Evolutionary conservation across 208 protist species (phyloP).

Genomic region (Porcisia hertigi): DNA sequence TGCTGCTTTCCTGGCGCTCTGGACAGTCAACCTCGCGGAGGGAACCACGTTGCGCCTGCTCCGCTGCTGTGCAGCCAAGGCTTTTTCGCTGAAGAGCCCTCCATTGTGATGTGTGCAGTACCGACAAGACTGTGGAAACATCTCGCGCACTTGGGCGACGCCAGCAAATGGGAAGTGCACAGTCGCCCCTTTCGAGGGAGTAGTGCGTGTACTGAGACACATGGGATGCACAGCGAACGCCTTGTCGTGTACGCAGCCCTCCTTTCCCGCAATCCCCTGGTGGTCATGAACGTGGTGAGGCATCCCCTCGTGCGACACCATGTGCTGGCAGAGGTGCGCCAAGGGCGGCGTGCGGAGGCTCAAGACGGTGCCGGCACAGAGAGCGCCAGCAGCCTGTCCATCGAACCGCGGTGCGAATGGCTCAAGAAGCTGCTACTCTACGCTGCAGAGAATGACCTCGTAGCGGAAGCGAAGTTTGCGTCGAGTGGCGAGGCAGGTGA

Average conservation of each 20-base stretch:
- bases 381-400: background rate
- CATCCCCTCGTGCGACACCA: slow-evolving; percentile 24
- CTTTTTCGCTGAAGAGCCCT: background rate
- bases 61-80: background rate
- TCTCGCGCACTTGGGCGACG: background rate
- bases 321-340: background rate
- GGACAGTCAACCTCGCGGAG: background rate
- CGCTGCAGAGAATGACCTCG: background rate
- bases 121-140: background rate
- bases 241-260: slow-evolving; percentile 4
- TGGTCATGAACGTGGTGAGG: slow-evolving; percentile 1
- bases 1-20: background rate
- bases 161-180: background rate
- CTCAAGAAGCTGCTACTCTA: background rate
- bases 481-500: background rate
- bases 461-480: background rate
- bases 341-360: background rate
- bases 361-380: background rate
- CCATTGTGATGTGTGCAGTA: background rate
- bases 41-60: background rate
- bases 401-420: slow-evolving; percentile 1
- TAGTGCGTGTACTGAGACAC: background rate
- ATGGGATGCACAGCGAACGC: slow-evolving; percentile 6
- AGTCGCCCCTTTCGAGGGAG: background rate
- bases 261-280: slow-evolving; percentile 14